Base-by-base conservation (phyloP, 352 stramenopile species). In the Phytophthora sp. region DNA sequence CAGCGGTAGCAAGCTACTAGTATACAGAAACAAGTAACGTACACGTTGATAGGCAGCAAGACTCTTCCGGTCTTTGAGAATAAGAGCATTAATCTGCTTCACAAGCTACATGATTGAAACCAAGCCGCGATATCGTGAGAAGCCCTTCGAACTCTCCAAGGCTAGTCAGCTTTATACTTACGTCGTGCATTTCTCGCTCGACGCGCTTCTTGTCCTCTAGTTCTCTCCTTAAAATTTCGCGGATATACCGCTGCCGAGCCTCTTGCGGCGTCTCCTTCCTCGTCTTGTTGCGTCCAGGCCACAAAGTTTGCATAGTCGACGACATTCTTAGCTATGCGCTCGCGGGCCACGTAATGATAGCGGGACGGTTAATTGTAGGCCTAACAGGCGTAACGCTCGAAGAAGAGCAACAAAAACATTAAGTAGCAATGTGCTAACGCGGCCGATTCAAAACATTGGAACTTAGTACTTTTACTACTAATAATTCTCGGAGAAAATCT, bases 1-100 rank as follows among this genome's bases (percentile, higher is more conserved):
- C n/a, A n/a, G n/a, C n/a, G n/a, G n/a, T n/a, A n/a, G n/a, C 4
- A 35, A n/a, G 29, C 12, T 18, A 30, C 35, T 21, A 31, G 6
- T 39, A 1, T 41, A 12, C 8, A 15, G 23, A 63, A 27, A 20
- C n/a, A 36, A 62, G 2, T 8, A 23, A 52, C 72, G 23, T 74
- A 90, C 82, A 2, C 82, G 78, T 41, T 87, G 72, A 42, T 86
- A 89, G 20, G 63, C 62, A 3, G 66, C 61, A 18, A 88, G 13
- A 23, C 68, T 64, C 57, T 86, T 88, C 41, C 74, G 69, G 55
- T 91, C 82, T 61, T 90, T 91, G 0, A 75, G 66, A 27, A 93
- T 66, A 20, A 93, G 67, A 29, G 67, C 55, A 33, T 89, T 85
- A 61, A 93, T 89, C 60, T 93, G 80, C 51, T 84, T 75, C 67